These are phyloP conservation scores for Polysphondylium violaceum DNA, from an alignment of 78 protist species.

Conservation along the genomic window DNA sequence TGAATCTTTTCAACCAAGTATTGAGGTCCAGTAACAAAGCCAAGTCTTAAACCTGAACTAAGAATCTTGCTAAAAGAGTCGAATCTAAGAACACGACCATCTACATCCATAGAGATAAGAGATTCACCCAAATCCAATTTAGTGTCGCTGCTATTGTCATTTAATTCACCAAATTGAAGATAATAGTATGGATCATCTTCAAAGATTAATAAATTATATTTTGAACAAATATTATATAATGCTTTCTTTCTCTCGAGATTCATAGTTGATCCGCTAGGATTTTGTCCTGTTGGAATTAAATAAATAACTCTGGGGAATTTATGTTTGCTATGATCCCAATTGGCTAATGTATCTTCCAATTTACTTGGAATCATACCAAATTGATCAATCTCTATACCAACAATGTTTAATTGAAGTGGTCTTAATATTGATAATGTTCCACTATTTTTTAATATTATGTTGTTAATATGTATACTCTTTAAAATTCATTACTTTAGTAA, in stretches of 20 bases:
- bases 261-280: constrained; percentile 92
- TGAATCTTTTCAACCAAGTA: constrained; percentile 75
- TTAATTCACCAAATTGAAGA: constrained; percentile 64
- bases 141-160: background rate
- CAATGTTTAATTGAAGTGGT: constrained; percentile 35
- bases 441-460: constrained; percentile 5
- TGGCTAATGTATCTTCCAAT: constrained; percentile 12
- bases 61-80: constrained; percentile 91
- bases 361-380: constrained; percentile 66
- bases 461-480: background rate
- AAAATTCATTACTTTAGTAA: background rate
- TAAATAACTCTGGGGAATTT: constrained; percentile 84
- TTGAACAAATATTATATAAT: constrained; percentile 62
- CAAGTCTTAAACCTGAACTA: constrained; percentile 92
- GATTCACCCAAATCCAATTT: background rate
- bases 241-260: constrained; percentile 67
- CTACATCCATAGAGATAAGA: constrained; percentile 87
- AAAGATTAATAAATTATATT: constrained; percentile 87
- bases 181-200: constrained; percentile 97
- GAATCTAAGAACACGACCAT: constrained; percentile 92
- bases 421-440: constrained; percentile 64
- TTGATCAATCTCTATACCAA: constrained; percentile 60
- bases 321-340: constrained; percentile 14
- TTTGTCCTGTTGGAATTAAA: constrained; percentile 90
- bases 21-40: constrained; percentile 86